These are phyloP conservation scores for Penium margaritaceum DNA, from an alignment of 139 green algal species.

Conservation along the genomic window DNA sequence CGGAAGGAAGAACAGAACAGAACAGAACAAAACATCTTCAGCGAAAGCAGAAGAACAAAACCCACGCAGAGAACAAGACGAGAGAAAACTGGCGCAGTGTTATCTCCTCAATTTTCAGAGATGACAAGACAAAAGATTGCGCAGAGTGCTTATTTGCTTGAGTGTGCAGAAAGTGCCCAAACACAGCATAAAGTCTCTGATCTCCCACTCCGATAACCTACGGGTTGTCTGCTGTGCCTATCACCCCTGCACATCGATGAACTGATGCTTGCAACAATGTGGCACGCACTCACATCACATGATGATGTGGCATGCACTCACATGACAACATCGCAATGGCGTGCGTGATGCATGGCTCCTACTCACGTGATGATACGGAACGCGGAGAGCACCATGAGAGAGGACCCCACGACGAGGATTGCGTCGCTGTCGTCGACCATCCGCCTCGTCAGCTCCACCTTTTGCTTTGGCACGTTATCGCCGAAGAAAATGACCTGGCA, in stretches of 20 bases:
- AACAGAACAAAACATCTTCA: neutral
- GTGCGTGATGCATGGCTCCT: neutral
- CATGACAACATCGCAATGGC: neutral
- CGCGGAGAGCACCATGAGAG: slow-evolving; percentile 47
- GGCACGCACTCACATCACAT: neutral
- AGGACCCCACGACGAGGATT: slow-evolving; percentile 46
- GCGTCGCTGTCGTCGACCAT: slow-evolving; percentile 28
- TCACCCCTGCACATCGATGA: too few relatives aligned
- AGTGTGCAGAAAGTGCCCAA: too few relatives aligned
- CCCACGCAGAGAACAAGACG: too few relatives aligned
- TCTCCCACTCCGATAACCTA: too few relatives aligned
- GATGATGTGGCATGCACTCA: neutral
- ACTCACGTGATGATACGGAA: slow-evolving; percentile 39
- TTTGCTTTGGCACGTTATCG: slow-evolving; percentile 43
- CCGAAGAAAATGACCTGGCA: slow-evolving; percentile 46
- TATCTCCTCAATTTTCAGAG: too few relatives aligned
- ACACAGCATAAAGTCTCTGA: too few relatives aligned
- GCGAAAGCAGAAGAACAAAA: neutral
- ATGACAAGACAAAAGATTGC: too few relatives aligned
- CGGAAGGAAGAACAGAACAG: too few relatives aligned
- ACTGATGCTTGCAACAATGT: neutral
- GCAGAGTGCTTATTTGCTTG: too few relatives aligned
- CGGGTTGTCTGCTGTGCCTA: neutral
- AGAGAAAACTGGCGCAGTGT: too few relatives aligned
- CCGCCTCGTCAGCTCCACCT: neutral